phyloP scores from a whole-genome alignment of 2,329 filamentous ascomycete species.

The Ophiocordyceps unilateralis region DNA sequence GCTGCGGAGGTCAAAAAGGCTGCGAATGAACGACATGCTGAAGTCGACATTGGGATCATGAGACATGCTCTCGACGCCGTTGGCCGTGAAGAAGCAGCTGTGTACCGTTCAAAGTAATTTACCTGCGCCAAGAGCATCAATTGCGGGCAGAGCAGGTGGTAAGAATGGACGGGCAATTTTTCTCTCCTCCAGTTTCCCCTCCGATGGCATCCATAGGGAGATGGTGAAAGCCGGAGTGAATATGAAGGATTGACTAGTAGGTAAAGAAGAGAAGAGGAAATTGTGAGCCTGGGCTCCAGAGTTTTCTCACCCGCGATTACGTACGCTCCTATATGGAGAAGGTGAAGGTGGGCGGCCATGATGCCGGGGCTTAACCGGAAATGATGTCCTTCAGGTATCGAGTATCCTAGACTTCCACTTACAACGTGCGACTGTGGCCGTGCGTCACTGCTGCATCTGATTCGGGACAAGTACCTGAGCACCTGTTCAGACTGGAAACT shows the following conservation, averaged over 20 bases:
- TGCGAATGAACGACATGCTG: constrained; percentile 16
- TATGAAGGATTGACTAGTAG: constrained; percentile 39
- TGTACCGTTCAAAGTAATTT: constrained; percentile 18
- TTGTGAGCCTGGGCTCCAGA: background rate
- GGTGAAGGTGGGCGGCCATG: no score
- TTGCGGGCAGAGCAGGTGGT: constrained; percentile 26
- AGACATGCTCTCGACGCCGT: background rate
- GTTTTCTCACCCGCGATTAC: background rate
- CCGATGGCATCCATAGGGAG: constrained; percentile 32
- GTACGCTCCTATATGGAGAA: no score
- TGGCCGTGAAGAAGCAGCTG: background rate
- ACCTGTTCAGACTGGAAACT: no score
- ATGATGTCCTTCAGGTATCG: no score
- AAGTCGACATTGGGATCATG: constrained; percentile 3
- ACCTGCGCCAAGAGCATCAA: constrained; percentile 15
- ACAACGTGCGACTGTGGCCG: no score
- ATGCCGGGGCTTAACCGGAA: no score
- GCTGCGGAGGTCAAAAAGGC: constrained; percentile 15
- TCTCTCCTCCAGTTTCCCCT: constrained; percentile 63
- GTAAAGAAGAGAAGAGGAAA: constrained; percentile 12
- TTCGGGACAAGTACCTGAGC: no score
- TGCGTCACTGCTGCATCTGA: no score
- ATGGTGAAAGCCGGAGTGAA: constrained; percentile 49
- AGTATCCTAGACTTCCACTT: no score
- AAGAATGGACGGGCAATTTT: constrained; percentile 22